Evolutionary conservation across 805 yeast species (phyloP), one percentile per base, ranked within the genome.

Genomic region (Saturnispora ahearnii): DNA sequence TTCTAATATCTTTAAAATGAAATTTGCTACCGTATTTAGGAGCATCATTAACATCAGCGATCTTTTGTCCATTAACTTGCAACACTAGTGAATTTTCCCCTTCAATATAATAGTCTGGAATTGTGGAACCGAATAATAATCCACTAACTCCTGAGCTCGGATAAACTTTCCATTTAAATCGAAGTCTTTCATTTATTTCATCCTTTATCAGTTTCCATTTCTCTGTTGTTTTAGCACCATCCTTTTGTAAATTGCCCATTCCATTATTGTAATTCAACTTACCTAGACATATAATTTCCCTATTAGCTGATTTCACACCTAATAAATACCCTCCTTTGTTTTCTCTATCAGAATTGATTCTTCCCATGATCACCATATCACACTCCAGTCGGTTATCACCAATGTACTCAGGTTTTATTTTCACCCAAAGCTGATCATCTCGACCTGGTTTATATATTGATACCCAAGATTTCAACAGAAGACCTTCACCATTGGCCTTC

Each of bases 321-420:
- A 44, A 21, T 3, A 48, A 26, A 44, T 38, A 48, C 7, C 48
- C 48, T 24, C 48, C 48, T 6, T 26, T 33, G 11, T 31, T 36
- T 4, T 42, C 13, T 42, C 21, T 47, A 31, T 47, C 46, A 1
- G 34, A n/a, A 2, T 50, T 52, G 3, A 42, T 46, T 49, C 81
- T 83, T 0, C 97, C 99, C 51, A 90, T 81, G 0, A 91, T 77
- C 3, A 81, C 70, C 44, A 89, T 62, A 63, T 91, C 98, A 53
- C 89, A 69, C 58, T 86, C 85, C 55, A 89, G 96, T 9, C 96
- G 96, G 63, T 85, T 84, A 51, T 84, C 87, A 49, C 81, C 84
- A 48, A 89, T 69, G 60, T 89, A 90, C 57, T 90, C 96, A 0
- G 98, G 98, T 62, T 91, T 91, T 2, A 91, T 77, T 60, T 91